A percentile compares a stretch with the other conserved stretches of the same genome.
phyloP scores from a whole-genome alignment of 208 protist species.

The Leishmania gerbilli region DNA sequence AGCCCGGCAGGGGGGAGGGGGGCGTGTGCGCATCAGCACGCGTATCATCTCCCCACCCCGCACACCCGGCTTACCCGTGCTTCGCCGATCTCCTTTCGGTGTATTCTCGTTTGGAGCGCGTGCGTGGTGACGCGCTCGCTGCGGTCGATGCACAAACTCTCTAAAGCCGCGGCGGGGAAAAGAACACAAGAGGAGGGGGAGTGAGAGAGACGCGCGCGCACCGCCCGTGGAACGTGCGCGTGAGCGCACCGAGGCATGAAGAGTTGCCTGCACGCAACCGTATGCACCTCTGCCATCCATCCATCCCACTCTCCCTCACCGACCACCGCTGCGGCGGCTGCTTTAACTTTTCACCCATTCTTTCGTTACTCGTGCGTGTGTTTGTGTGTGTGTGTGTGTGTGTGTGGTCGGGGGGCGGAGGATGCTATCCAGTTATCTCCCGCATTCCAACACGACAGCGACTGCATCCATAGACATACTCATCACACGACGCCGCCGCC shows the following conservation, averaged over 20 bases:
- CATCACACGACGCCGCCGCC: background rate
- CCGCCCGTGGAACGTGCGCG: too few relatives aligned
- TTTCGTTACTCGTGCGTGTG: background rate
- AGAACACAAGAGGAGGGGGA: too few relatives aligned
- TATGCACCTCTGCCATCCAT: background rate
- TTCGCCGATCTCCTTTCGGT: background rate
- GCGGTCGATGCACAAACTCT: too few relatives aligned
- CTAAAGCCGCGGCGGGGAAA: too few relatives aligned
- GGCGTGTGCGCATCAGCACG: background rate
- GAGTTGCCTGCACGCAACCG: background rate
- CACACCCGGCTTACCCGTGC: too few relatives aligned
- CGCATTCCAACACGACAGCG: background rate
- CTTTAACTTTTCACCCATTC: background rate
- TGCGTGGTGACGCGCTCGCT: background rate
- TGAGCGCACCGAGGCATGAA: background rate
- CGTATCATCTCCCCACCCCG: background rate
- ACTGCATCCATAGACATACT: background rate
- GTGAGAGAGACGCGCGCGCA: too few relatives aligned
- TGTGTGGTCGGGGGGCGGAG: background rate
- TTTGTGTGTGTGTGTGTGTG: too few relatives aligned
- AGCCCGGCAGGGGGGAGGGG: background rate
- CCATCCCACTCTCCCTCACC: background rate
- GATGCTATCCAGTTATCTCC: background rate
- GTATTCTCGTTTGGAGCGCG: background rate
- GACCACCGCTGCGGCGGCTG: background rate